Conservation (phyloP, 1,284 basidiomycete genomes). For the Marasmius fiardii region DNA sequence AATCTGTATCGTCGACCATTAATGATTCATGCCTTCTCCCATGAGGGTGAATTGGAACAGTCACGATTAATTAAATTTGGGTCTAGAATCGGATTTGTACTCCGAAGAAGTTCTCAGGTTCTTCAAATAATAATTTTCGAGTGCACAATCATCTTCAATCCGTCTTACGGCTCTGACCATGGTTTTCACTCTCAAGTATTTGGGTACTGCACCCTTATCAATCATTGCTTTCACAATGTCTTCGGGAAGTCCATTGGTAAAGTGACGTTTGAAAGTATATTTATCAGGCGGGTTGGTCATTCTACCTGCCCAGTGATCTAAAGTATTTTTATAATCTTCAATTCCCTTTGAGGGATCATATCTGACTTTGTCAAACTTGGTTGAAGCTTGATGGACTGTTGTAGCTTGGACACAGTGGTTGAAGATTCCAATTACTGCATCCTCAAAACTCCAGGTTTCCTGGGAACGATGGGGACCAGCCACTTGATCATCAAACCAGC, state of each 20-base stretch:
- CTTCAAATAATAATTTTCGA: conserved; percentile 1
- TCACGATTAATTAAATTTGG: too few relatives aligned
- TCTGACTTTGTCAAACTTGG: conserved; percentile 7
- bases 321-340: conserved; percentile 13
- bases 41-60: background rate
- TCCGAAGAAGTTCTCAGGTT: background rate
- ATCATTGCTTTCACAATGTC: conserved; percentile 3
- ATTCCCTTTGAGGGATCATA: conserved; percentile 9
- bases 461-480: conserved; percentile 3
- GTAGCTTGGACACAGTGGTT: conserved; percentile 17
- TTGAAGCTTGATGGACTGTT: conserved; percentile 15
- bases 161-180: background rate
- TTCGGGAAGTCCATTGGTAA: conserved; percentile 6
- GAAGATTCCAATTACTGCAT: conserved; percentile 16
- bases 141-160: background rate
- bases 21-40: background rate
- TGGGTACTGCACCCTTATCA: background rate
- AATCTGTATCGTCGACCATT: background rate
- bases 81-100: background rate
- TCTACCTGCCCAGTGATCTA: conserved; percentile 3
- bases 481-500: conserved; percentile 15
- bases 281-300: conserved; percentile 12
- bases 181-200: background rate
- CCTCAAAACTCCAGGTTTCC: conserved; percentile 14
- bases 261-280: conserved; percentile 9